Evolutionary conservation across 441 rosid genomes (phyloP), one percentile per base, ranked within the genome.

Genomic region (Corymbia calophylla): DNA sequence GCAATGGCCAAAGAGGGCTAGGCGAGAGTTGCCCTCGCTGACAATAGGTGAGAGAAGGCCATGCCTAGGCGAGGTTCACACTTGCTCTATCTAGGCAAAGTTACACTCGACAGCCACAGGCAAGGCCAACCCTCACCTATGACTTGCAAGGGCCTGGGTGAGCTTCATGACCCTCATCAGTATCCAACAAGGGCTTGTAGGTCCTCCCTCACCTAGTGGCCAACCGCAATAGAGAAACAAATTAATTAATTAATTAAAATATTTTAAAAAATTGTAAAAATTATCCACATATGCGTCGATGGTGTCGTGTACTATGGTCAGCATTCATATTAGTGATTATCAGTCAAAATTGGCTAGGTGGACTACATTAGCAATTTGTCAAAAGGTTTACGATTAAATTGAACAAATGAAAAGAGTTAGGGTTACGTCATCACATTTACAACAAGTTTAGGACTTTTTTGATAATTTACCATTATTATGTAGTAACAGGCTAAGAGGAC

Each of bases 161-260:
- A 62, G 18, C 9, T 1, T 0, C 1, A 4, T 0, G 1, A 29
- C 35, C 32, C 70, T 62, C 6, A 0, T 9, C 32, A 29, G 15
- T 0, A 5, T 2, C 8, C 14, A 6, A 16, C 29, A n/a, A 62
- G 70, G 70, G 31, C 31, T 7, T 13, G 3, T 27, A 27, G 31
- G 31, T 16, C 31, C 66, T 14, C 31, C 31, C 66, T 14, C 35
- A 1, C 32, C 0, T 1, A 62, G 8, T 62, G 68, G 32, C 68
- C 3, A 21, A 12, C 62, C 16, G 29, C 4, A 56, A 23, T 56
- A 23, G 23, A 21, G 62, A 56, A 56, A 56, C 21, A 56, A 56
- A 8, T 56, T 56, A 56, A 56, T 8, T 19, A 56, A 56, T 39
- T 39, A 39, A 21, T 8, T 21, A 1, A 56, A 21, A 55, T 8